Evolutionary conservation across 805 yeast genomes (phyloP), one percentile per base, ranked within the genome.

Genomic region (Saturnispora dispora): DNA sequence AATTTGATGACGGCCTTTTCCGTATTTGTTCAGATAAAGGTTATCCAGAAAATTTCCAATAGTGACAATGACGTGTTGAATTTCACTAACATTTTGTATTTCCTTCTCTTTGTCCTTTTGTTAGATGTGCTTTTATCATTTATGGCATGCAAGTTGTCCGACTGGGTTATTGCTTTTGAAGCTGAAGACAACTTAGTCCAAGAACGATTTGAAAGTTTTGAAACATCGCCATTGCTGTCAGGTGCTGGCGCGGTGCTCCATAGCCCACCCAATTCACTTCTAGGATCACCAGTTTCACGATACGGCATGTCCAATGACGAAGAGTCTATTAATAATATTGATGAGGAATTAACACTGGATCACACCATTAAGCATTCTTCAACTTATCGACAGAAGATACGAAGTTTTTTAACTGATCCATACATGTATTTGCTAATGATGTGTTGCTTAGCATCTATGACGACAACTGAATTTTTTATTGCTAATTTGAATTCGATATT

Each of bases 391-490:
- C 46, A 32, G 20, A 61, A 57, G 47, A 52, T 59, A 13, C 41
- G 37, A 10, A 20, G n/a, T 4, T 62, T 62, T 55, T 64, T 82
- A 40, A 63, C 62, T 30, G 88, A 85, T 59, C 74, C 75, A 10
- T 74, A 83, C 2, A 78, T 88, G 49, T 85, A 88, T 74, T 61
- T 85, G 2, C 68, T 88, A 22, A 71, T 86, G 36, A 53, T 76
- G 5, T 77, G 88, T 13, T 77, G 88, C 53, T 69, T 88, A 30
- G 68, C 85, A 46, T 78, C 84, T 25, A 69, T 88, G 40, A 96
- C 97, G 0, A 89, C 96, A 1, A 73, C 88, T 47, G 98, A 90
- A 60, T 84, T 89, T 75, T 89, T 82, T 65, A 79, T 87, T 57
- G 85, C 88, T 51, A 88, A 90, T 62, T 76, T 90, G 74, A 90